Base-by-base conservation (phyloP, 163 green algal species). In the Prototheca cutis region DNA sequence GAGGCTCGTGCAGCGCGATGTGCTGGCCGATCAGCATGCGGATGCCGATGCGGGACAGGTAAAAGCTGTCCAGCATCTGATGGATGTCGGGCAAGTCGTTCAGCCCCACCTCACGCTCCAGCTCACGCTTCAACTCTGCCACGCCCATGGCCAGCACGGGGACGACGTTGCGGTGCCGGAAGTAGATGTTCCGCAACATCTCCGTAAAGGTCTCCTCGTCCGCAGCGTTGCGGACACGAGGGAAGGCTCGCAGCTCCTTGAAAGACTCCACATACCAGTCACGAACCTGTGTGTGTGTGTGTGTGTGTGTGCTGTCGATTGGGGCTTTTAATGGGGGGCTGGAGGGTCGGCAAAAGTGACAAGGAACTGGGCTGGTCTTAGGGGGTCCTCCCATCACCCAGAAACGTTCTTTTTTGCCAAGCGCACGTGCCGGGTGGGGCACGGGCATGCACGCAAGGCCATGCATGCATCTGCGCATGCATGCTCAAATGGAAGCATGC, bases 231-330 rank as follows among this genome's bases (percentile, higher is more conserved):
- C 74, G 77, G n/a, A 97, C 79, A 24, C 68, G 45, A 0, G 80
- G 82, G 51, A 97, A 95, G 3, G 62, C 28, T 4, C 84, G 74
- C 40, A 99, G 80, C 57, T 97, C 90, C 24, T 81, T 79, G 74
- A 98, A 98, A 0, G 84, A 95, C 66, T 96, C 89, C 32, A 97
- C 84, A 63, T 98, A 98, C 90, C 88, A 95, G 68, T 96, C 86
- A 2, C 88, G 80, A 2, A 91, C 84, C 86, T 90, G n/a, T n/a
- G n/a, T n/a, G 70, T 18, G 25, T 6, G 36, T 2, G 10, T 3
- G 31, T 39, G 53, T n/a, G n/a, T n/a, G n/a, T n/a, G n/a, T n/a
- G n/a, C n/a, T n/a, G n/a, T n/a, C n/a, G n/a, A n/a, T n/a, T n/a
- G n/a, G n/a, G n/a, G n/a, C n/a, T n/a, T n/a, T n/a, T n/a, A n/a